A percentile compares a stretch with the other conserved stretches of the same genome.
These are phyloP conservation scores for Cutaneotrichosporon sp. DNA, from an alignment of 1,284 basidiomycete species.

Conservation along the genomic window DNA sequence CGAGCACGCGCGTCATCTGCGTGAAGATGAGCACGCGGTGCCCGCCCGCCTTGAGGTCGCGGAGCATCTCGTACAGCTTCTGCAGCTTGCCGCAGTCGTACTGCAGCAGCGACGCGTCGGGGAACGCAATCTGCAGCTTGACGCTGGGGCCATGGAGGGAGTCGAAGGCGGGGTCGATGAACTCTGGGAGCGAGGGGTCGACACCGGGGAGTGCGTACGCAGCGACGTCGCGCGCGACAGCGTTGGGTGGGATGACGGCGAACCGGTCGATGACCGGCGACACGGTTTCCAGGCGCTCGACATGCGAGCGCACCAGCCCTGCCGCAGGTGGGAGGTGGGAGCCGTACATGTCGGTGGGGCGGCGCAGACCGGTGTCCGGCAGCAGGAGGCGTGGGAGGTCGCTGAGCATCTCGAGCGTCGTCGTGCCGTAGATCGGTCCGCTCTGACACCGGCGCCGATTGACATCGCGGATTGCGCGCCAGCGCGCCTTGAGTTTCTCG, in stretches of 20 bases:
- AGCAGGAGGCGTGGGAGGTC: slow-evolving; percentile 58
- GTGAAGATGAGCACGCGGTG: slow-evolving; percentile 95
- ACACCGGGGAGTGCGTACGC: slow-evolving; percentile 40
- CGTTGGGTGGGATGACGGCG: slow-evolving; percentile 79
- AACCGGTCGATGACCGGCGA: slow-evolving; percentile 68
- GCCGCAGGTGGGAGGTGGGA: slow-evolving; percentile 53
- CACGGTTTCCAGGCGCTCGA: slow-evolving; percentile 63
- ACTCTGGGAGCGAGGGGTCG: slow-evolving; percentile 41
- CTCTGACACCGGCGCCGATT: slow-evolving; percentile 72
- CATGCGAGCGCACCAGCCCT: slow-evolving; percentile 66
- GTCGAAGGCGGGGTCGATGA: slow-evolving; percentile 61
- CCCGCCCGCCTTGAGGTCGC: slow-evolving; percentile 79
- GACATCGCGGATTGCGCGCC: slow-evolving; percentile 70
- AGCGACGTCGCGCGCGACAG: slow-evolving; percentile 74
- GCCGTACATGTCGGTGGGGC: slow-evolving; percentile 32
- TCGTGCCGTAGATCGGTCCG: slow-evolving; percentile 66
- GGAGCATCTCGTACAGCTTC: slow-evolving; percentile 73
- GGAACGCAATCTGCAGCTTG: slow-evolving; percentile 91
- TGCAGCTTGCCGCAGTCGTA: slow-evolving; percentile 98
- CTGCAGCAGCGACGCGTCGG: slow-evolving; percentile 84
- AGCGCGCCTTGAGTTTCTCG: slow-evolving; percentile 62
- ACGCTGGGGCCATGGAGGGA: slow-evolving; percentile 70
- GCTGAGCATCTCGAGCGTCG: slow-evolving; percentile 60
- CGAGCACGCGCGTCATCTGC: slow-evolving; percentile 93
- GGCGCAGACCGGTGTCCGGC: slow-evolving; percentile 60